Base-by-base conservation (phyloP, 2,329 filamentous ascomycete species). In the Calonectria multiphialidica region DNA sequence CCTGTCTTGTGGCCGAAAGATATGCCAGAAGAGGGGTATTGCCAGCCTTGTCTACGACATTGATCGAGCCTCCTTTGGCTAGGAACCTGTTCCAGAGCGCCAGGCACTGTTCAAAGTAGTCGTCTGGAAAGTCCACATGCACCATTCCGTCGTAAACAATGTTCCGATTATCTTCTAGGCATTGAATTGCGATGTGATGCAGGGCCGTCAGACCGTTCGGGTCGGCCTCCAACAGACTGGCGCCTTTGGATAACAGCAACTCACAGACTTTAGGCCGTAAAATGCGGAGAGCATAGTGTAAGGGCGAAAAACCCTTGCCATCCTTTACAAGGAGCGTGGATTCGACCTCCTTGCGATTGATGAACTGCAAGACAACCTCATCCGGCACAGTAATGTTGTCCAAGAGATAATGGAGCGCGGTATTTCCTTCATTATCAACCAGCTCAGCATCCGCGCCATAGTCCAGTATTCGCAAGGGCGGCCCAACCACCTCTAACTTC, bases 391-490 rank as follows among this genome's bases (percentile, higher is more conserved):
- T 23, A 18, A 40, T n/a, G 49, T 79, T 79, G 8, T 72, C n/a
- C 30, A 78, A 15, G 8, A 79, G 9, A 23, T 78, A 69, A 42
- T 79, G 74, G 2, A 79, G 61, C 3, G 77, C 77, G 9, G 77
- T 76, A 35, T 71, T 74, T 2, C 77, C 77, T 4, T 44, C 28
- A 2, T 70, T 5, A 8, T 79, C 77, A 33, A 53, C 30, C 9
- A 77, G 25, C 1, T 69, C 68, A 8, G 69, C 59, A 69, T 79
- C 68, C 1, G 63, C 74, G 7, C 74, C 77, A 30, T 28, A 16
- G 21, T 73, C 73, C 12, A 78, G 28, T 0, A 79, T 79, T 0
- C 68, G 62, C 2, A 74, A 12, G 7, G 74, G 70, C 1, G 50
- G 49, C 1, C 47, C 67, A 9, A 1, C 3, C 2, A n/a, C n/a